Conservation (phyloP, 805 yeast species). For the Candida saitoana region DNA sequence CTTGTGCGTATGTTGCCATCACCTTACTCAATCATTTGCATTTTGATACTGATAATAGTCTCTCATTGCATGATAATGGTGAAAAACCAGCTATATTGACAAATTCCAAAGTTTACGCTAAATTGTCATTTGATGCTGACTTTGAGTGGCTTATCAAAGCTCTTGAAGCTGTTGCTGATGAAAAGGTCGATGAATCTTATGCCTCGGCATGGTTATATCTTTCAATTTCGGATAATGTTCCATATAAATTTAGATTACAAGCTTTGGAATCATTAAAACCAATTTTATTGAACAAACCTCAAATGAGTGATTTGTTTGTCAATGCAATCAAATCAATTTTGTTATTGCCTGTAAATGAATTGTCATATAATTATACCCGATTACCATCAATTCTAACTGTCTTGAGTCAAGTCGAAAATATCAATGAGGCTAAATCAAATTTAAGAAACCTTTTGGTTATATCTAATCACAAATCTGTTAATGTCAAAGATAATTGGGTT, state of each 20-base stretch:
- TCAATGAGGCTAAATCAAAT: conserved; percentile 13
- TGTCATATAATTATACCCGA: conserved; percentile 11
- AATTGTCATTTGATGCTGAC: conserved; percentile 43
- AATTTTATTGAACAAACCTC: conserved; percentile 19
- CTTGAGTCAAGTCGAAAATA: conserved; percentile 20
- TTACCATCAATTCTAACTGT: conserved; percentile 22
- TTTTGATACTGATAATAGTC: conserved; percentile 10
- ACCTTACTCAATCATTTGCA: conserved; percentile 9
- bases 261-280: conserved; percentile 28
- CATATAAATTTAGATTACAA: conserved; percentile 28
- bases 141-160: conserved; percentile 52
- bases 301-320: conserved; percentile 42
- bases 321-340: conserved; percentile 33
- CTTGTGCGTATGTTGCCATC: conserved; percentile 51
- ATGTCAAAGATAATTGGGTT: conserved; percentile 65
- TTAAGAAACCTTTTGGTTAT: conserved; percentile 22
- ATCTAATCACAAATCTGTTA: conserved; percentile 25
- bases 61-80: conserved; percentile 29
- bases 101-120: conserved; percentile 47
- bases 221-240: conserved; percentile 38
- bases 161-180: conserved; percentile 17
- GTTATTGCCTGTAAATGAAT: background rate
- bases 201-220: conserved; percentile 42
- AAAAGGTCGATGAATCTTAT: conserved; percentile 1
- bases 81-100: conserved; percentile 48